phyloP scores from a whole-genome alignment of 352 stramenopile genomes.

The Phytophthora melonis region DNA sequence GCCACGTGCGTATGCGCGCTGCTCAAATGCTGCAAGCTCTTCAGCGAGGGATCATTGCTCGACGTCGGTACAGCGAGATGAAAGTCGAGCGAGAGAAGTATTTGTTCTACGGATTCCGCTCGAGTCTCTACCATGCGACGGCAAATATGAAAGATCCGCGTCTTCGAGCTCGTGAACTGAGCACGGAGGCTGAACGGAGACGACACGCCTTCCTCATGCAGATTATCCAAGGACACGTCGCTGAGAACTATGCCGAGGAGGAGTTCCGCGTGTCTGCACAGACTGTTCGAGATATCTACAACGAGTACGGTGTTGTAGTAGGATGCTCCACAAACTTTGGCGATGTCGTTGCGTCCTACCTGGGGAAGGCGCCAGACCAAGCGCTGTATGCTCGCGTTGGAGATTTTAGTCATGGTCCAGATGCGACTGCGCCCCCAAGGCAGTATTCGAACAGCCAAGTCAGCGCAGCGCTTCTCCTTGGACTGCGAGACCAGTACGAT shows the following conservation, averaged over 20 bases:
- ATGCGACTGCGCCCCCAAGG: slow-evolving; percentile 9
- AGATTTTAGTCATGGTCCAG: not conserved
- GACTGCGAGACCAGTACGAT: slow-evolving; percentile 64
- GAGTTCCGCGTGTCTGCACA: slow-evolving; percentile 48
- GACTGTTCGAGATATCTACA: slow-evolving; percentile 54
- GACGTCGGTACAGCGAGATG: slow-evolving; percentile 62
- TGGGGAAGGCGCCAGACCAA: slow-evolving; percentile 15
- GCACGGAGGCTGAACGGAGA: slow-evolving; percentile 48
- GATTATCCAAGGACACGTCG: slow-evolving; percentile 63
- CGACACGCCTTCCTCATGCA: slow-evolving; percentile 78
- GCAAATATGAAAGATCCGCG: slow-evolving; percentile 53
- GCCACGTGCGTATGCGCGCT: slow-evolving; percentile 56
- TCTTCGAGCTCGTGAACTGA: slow-evolving; percentile 44
- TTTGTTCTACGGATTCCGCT: slow-evolving; percentile 74
- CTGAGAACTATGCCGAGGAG: slow-evolving; percentile 45
- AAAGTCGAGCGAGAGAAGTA: slow-evolving; percentile 63
- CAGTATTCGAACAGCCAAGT: slow-evolving; percentile 53
- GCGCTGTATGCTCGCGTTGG: slow-evolving; percentile 22
- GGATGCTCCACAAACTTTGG: slow-evolving; percentile 63
- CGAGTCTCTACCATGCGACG: slow-evolving; percentile 59
- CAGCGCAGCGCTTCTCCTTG: slow-evolving; percentile 61
- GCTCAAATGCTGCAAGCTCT: slow-evolving; percentile 73
- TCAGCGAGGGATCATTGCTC: slow-evolving; percentile 69
- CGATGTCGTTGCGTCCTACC: slow-evolving; percentile 46
- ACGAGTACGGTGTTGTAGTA: slow-evolving; percentile 72